Base-by-base conservation (phyloP, 305 asterid species). In the Fraxinus floribunda region DNA sequence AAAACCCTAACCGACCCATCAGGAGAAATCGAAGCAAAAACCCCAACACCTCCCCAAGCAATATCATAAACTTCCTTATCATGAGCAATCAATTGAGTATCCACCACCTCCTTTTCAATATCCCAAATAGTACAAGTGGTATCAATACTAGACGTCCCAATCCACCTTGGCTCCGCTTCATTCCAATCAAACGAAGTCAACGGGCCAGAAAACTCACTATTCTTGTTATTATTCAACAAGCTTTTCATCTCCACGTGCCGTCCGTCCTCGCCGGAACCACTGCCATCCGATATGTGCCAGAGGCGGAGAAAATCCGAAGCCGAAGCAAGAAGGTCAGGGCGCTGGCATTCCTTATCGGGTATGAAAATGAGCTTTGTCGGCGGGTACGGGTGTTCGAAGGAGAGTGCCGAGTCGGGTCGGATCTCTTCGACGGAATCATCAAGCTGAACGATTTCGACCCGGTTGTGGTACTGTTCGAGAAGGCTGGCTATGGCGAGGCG, bases 1-100 rank as follows among this genome's bases (percentile, higher is more conserved):
- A 95, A 95, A 78, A 95, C 98, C 94, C 98, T 91, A 79, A 95
- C 98, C 1, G 97, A 91, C 5, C 98, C 98, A 80, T 95, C 98
- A 0, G 98, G 98, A 0, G 97, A 95, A 62, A 95, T 98, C 3
- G 97, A 92, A 0, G 98, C 98, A 68, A 95, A 95, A 79, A 95
- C 98, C 72, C 98, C 97, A 60, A 92, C 98, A 16, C 98, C 98
- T 7, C 98, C 98, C 98, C 98, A 95, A 5, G 98, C 98, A 13
- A 95, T 95, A 75, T 95, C 98, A 78, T 92, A 94, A 29, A 95
- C 98, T 95, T 94, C 98, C 92, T 95, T 95, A 79, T 95, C 98
- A 80, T 95, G 98, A 2, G 98, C 98, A 38, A 95, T 95, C 5
- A 95, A 89, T 88, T 95, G 98, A 30, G 98, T 95, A 78, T 95